Conservation (phyloP, 805 yeast species). For the Naumovozyma dairenensis region DNA sequence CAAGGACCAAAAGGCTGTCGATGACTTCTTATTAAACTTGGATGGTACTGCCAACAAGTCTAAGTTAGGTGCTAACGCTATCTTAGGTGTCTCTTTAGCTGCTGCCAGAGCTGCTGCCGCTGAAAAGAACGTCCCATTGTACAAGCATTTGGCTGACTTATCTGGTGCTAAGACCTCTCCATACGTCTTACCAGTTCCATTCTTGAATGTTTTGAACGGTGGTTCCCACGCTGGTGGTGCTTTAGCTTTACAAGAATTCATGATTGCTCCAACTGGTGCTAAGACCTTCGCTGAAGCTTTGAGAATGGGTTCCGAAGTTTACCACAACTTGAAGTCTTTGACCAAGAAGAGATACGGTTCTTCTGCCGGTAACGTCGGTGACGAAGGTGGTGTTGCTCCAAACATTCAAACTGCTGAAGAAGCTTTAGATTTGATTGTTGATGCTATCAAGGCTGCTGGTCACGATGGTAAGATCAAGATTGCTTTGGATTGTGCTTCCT, state of each 20-base stretch:
- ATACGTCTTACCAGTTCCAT: conserved; percentile 95
- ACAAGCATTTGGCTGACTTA: conserved; percentile 79
- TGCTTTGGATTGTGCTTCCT: conserved; percentile 94
- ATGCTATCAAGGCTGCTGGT: conserved; percentile 88
- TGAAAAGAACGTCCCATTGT: conserved; percentile 85
- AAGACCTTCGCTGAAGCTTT: conserved; percentile 86
- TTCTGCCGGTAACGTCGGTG: conserved; percentile 99
- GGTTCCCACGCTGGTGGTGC: conserved; percentile 99
- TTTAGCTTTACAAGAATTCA: conserved; percentile 97
- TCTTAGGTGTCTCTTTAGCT: conserved; percentile 95
- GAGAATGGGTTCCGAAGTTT: conserved; percentile 95
- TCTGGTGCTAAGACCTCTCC: conserved; percentile 63
- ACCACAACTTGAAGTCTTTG: conserved; percentile 89
- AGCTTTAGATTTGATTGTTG: conserved; percentile 89
- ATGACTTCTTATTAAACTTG: conserved; percentile 71
- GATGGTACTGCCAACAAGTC: conserved; percentile 98
- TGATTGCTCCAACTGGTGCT: conserved; percentile 95
- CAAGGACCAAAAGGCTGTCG: conserved; percentile 77
- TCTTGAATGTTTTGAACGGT: conserved; percentile 98
- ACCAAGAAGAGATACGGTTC: conserved; percentile 95
- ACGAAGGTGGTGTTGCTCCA: conserved; percentile 99
- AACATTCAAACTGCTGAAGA: conserved; percentile 90
- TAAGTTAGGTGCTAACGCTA: conserved; percentile 97
- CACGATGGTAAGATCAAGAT: conserved; percentile 87
- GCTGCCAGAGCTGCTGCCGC: conserved; percentile 98